Conservation (phyloP, 768 basidiomycete genomes). For the Fomitopsis serialis region DNA sequence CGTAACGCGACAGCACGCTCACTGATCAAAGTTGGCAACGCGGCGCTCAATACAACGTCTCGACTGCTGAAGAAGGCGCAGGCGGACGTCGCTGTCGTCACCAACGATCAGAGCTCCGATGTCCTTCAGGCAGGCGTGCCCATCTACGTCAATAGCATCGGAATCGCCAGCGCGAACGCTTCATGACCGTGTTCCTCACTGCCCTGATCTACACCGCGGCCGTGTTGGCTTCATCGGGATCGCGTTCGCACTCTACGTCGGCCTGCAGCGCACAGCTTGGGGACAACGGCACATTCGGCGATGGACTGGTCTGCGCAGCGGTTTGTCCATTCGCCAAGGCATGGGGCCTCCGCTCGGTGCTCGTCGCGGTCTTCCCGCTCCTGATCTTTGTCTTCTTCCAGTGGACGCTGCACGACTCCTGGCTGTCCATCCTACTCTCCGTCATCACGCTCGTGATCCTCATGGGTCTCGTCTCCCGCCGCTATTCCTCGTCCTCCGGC, state of each 20-base stretch:
- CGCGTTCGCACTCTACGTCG: slow-evolving; percentile 39
- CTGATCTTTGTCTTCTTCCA: slow-evolving; percentile 81
- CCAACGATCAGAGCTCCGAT: slow-evolving; percentile 57
- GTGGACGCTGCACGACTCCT: slow-evolving; percentile 87
- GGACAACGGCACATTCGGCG: slow-evolving; percentile 16
- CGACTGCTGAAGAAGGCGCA: neutral
- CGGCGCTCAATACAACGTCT: neutral
- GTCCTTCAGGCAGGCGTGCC: slow-evolving; percentile 77
- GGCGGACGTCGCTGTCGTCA: slow-evolving; percentile 58
- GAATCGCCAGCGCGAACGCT: slow-evolving; percentile 80
- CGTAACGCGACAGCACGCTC: slow-evolving; percentile 1
- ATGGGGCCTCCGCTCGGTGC: slow-evolving; percentile 62
- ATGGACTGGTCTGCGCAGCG: slow-evolving; percentile 17
- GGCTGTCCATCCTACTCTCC: slow-evolving; percentile 78
- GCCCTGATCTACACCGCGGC: slow-evolving; percentile 66
- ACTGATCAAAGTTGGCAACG: neutral
- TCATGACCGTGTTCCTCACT: slow-evolving; percentile 82
- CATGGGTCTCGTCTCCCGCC: slow-evolving; percentile 41
- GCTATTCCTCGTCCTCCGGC: slow-evolving; percentile 43
- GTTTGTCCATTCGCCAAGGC: slow-evolving; percentile 43
- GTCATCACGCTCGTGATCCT: slow-evolving; percentile 59
- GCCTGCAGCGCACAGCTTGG: slow-evolving; percentile 22
- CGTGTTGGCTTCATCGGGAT: slow-evolving; percentile 45
- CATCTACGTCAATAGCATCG: slow-evolving; percentile 70
- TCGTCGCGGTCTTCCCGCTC: slow-evolving; percentile 66